Base-by-base conservation (phyloP, 176 grass and related monocot genomes). In the Oryza rufipogon region DNA sequence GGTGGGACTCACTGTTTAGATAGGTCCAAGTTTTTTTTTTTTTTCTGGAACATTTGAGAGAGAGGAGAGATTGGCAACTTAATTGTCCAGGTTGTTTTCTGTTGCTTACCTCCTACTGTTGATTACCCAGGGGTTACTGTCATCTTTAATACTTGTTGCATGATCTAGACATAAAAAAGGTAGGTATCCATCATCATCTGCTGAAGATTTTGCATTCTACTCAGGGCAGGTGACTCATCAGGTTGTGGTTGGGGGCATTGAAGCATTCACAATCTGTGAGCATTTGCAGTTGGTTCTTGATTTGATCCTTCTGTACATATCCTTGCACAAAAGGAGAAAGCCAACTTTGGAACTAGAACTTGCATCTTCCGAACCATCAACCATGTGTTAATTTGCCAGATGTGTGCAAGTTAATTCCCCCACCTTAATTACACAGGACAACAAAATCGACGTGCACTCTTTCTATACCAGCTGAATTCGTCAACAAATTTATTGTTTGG, bases 321-420 rank as follows among this genome's bases (percentile, higher is more conserved):
- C 19, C 56, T 61, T 22, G 4, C 20, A 36, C 17, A 16, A 42
- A 80, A 51, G 14, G n/a, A 22, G 32, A 14, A 86, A 58, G 10
- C 10, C 45, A 87, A 81, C 2, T 81, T 75, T 26, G 34, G 26
- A 20, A 56, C 25, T 33, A 77, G 44, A 70, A 77, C 64, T 16
- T 78, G 65, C 47, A 58, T 45, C 38, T 20, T 42, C 3, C 66
- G n/a, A 78, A 71, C 7, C 22, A 28, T 44, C 16, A 78, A 47
- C 11, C 33, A 41, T 44, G 52, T 56, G 5, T 44, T 44, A 10
- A 14, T 20, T 56, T 56, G 52, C 4, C 52, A 56, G 14, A 56
- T 56, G 5, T 7, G 16, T 44, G 42, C 42, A 5, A 19, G 6
- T 20, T 19, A 56, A 56, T 7, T 56, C 16, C 5, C 5, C 52